Conservation (phyloP, 768 basidiomycete species). For the Pisolithus microcarpus region DNA sequence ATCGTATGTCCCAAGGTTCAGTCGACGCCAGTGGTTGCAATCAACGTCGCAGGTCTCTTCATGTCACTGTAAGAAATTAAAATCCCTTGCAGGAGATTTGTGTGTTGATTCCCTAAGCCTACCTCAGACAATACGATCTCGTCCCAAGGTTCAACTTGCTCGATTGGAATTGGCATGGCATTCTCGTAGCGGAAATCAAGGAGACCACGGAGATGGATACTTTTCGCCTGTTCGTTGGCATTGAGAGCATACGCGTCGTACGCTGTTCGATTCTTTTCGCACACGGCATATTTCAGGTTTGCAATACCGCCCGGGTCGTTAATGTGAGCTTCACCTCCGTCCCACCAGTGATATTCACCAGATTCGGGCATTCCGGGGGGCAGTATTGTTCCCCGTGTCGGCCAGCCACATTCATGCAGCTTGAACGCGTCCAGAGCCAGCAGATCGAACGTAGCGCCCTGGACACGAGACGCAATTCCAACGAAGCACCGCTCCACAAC, state of each 20-base stretch:
- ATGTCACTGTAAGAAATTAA: too few relatives aligned
- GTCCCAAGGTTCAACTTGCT: constrained; percentile 99
- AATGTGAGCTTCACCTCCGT: constrained; percentile 95
- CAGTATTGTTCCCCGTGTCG: constrained; percentile 78
- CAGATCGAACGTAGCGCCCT: constrained; percentile 92
- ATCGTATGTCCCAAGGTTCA: too few relatives aligned
- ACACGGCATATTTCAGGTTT: constrained; percentile 91
- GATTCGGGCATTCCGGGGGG: constrained; percentile 96
- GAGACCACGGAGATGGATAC: constrained; percentile 86
- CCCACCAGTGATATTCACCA: constrained; percentile 98
- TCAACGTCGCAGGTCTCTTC: not conserved
- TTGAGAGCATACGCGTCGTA: constrained; percentile 90
- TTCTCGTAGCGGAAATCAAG: constrained; percentile 89
- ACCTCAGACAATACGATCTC: constrained; percentile 62
- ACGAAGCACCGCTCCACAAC: constrained; percentile 90
- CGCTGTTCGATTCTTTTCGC: constrained; percentile 89
- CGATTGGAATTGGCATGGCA: constrained; percentile 80
- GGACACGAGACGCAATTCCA: constrained; percentile 92
- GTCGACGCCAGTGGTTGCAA: constrained; percentile 1
- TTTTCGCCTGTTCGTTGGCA: constrained; percentile 78
- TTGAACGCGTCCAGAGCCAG: constrained; percentile 98
- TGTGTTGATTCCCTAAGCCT: constrained; percentile 4
- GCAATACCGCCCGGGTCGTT: constrained; percentile 94
- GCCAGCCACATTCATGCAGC: constrained; percentile 96
- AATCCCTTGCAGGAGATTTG: not conserved